phyloP scores from a whole-genome alignment of 2,329 filamentous ascomycete species.

The Alternaria longipes region DNA sequence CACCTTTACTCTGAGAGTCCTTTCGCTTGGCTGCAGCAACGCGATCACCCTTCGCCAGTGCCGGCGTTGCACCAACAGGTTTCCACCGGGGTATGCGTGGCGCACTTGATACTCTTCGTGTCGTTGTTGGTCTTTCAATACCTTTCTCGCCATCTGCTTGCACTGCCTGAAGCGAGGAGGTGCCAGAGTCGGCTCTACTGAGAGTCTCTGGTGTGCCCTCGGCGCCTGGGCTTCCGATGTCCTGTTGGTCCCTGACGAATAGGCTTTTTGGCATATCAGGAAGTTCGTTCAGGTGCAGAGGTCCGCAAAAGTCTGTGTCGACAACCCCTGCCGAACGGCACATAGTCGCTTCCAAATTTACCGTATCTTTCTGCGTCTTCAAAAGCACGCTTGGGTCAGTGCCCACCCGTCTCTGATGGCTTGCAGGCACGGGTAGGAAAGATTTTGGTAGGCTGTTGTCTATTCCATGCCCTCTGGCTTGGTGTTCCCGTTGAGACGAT shows the following conservation, averaged over 20 bases:
- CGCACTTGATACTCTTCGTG: background rate
- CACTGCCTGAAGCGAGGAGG: constrained; percentile 1
- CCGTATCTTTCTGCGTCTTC: constrained; percentile 23
- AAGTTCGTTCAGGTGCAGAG: constrained; percentile 14
- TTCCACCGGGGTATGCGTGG: background rate
- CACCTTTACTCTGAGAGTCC: background rate
- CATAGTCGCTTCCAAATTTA: constrained; percentile 10
- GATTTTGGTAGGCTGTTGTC: background rate
- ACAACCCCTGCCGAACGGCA: constrained; percentile 18
- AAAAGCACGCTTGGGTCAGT: constrained; percentile 8
- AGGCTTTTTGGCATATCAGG: constrained; percentile 5
- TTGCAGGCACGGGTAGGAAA: background rate
- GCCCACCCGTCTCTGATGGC: background rate
- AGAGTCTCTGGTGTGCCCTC: background rate
- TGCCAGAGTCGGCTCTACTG: constrained; percentile 7
- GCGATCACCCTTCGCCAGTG: background rate
- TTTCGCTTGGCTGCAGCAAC: background rate
- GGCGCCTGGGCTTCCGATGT: background rate
- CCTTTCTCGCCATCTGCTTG: background rate
- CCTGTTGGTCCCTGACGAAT: background rate
- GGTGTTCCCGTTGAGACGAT: background rate
- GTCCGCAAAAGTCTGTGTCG: constrained; percentile 7
- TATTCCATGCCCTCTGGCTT: background rate
- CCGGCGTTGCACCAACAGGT: background rate
- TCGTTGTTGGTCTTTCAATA: background rate